Base-by-base conservation (phyloP, 108 stramenopile genomes). In the Skeletonema tropicum region DNA sequence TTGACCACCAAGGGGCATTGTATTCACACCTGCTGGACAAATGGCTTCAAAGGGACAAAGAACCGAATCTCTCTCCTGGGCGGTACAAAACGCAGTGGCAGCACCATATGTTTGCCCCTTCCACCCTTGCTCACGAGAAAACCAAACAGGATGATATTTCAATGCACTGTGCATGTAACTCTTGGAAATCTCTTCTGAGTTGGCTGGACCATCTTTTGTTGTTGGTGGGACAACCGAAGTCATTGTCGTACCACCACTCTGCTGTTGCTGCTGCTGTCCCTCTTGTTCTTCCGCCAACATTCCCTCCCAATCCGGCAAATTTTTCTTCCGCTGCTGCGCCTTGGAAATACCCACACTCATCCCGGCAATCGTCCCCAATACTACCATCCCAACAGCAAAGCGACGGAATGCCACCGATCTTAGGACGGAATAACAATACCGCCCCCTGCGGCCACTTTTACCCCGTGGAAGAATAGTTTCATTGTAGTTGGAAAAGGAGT, bases 251-350 rank as follows among this genome's bases (percentile, higher is more conserved):
- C 26, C 26, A 1, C 42, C 42, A 45, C 42, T 45, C 15, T 45
- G 39, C 13, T 41, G 35, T 6, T 5, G 5, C 33, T 35, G 35
- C 6, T 35, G 38, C 2, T 39, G 38, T 9, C n/a, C 49, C 52
- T 52, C 52, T 52, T n/a, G n/a, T n/a, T 52, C 52, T 55, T 55
- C 52, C 6, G 52, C 52, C 52, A 55, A 55, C 52, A 55, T 55
- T 21, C 52, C 52, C 52, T 55, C 52, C 52, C 52, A 55, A 55
- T 55, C 52, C 0, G 52, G 52, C 52, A 23, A 25, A 21, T 55
- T n/a, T 55, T 25, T 21, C 52, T 55, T 55, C 10, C 23, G 52
- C 25, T 55, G 52, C 7, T 55, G 52, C 23, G 52, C 6, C 52
- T 55, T 23, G 6, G 23, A 3, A 55, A 55, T 55, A 2, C 52